phyloP scores from a whole-genome alignment of 805 yeast genomes.

The Zygotorulaspora danielsina region DNA sequence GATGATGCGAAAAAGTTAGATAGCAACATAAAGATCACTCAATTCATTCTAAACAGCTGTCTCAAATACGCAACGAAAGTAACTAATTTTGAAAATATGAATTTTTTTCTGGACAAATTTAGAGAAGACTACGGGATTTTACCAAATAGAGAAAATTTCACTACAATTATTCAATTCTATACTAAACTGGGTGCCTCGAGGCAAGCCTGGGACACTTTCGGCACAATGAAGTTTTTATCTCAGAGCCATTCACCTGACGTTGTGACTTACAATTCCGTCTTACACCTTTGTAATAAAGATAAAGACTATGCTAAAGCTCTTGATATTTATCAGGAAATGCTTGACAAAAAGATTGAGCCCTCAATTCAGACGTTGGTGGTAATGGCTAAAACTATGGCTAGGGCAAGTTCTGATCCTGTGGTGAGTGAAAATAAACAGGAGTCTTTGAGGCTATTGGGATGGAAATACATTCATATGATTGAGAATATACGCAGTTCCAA shows the following conservation, averaged over 20 bases:
- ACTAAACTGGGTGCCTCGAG: slow-evolving; percentile 13
- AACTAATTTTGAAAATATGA: slow-evolving; percentile 21
- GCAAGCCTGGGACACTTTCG: slow-evolving; percentile 71
- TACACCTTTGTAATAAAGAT: slow-evolving; percentile 58
- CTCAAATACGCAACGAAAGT: slow-evolving; percentile 24
- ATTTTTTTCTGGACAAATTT: slow-evolving; percentile 27
- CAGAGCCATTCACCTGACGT: slow-evolving; percentile 61
- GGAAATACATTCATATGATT: slow-evolving; percentile 72
- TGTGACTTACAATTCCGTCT: slow-evolving; percentile 64
- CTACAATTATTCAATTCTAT: slow-evolving; percentile 31
- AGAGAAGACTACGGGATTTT: slow-evolving; percentile 22
- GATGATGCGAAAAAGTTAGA: slow-evolving; percentile 12
- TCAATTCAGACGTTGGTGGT: slow-evolving; percentile 20
- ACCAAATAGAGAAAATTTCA: slow-evolving; percentile 31
- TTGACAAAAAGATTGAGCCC: slow-evolving; percentile 25
- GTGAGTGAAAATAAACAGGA: slow-evolving; percentile 30
- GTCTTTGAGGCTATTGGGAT: slow-evolving; percentile 45
- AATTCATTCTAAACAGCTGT: slow-evolving; percentile 26
- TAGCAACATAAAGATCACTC: slow-evolving; percentile 12
- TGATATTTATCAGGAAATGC: slow-evolving; percentile 72
- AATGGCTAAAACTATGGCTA: slow-evolving; percentile 29
- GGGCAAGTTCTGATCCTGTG: slow-evolving; percentile 25
- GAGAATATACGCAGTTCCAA: slow-evolving; percentile 37
- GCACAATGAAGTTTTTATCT: slow-evolving; percentile 78
- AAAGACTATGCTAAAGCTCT: slow-evolving; percentile 68